These are phyloP conservation scores for Lojkania enalia DNA, from an alignment of 2,329 filamentous ascomycete genomes.

Conservation along the genomic window DNA sequence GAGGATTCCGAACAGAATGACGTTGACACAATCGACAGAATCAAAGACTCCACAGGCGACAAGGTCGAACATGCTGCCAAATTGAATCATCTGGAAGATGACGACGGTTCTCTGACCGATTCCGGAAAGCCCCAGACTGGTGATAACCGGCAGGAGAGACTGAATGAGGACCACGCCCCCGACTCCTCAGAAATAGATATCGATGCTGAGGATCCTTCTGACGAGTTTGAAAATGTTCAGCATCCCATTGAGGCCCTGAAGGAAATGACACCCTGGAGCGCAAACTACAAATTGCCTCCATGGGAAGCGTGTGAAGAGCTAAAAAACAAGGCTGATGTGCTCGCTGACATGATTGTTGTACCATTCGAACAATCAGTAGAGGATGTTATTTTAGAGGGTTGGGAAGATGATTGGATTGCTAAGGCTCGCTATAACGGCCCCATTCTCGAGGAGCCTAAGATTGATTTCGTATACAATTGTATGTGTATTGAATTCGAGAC, in stretches of 20 bases:
- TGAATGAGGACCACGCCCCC: background rate
- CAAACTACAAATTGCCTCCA: constrained; percentile 21
- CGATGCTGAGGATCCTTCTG: background rate
- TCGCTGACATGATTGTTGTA: constrained; percentile 48
- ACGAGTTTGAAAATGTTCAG: background rate
- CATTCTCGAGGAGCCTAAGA: constrained; percentile 45
- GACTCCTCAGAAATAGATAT: background rate
- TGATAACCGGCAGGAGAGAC: background rate
- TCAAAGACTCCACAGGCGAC: constrained; percentile 10
- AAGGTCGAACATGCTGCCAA: constrained; percentile 15
- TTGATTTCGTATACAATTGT: constrained; percentile 51
- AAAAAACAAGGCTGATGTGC: constrained; percentile 30
- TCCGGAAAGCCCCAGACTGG: background rate
- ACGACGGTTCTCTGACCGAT: constrained; percentile 10
- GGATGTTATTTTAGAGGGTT: constrained; percentile 45
- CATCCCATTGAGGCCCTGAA: constrained; percentile 11
- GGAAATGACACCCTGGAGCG: constrained; percentile 17
- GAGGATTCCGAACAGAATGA: constrained; percentile 12
- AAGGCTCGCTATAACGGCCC: constrained; percentile 38
- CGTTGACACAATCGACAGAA: constrained; percentile 7
- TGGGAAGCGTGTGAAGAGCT: constrained; percentile 37
- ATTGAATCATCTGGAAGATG: constrained; percentile 18
- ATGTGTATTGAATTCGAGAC: constrained; percentile 8
- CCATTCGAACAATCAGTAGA: constrained; percentile 46
- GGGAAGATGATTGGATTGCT: constrained; percentile 50